Evolutionary conservation across 306 rosid species (phyloP), one percentile per base, ranked within the genome.

Genomic region (Prunus padus): DNA sequence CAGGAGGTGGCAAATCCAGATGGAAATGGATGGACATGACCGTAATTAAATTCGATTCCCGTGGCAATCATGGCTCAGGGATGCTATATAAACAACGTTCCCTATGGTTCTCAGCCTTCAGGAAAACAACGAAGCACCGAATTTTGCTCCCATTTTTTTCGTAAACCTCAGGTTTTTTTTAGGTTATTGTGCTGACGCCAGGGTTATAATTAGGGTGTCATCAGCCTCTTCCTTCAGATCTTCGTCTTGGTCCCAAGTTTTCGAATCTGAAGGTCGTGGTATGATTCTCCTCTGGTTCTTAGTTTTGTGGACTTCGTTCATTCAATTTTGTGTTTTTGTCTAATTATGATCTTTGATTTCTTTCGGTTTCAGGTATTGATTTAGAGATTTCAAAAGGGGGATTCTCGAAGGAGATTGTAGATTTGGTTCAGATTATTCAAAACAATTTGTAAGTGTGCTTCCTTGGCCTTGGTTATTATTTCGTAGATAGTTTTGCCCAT

Each of bases 191-290:
- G 22, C 75, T 22, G 2, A 50, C 37, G 14, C 33, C 0, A 52
- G 64, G 28, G n/a, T n/a, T n/a, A 33, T 40, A 33, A 37, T 56
- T 72, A 59, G 77, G 69, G 77, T 73, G 59, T 59, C 14, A 8
- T 30, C 14, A 6, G 11, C 44, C 23, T 23, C 25, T 1, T 65
- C 8, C 15, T 42, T 42, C 10, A 64, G 18, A 37, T 72, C 65
- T 72, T 56, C 40, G 23, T 28, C n/a, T 18, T 56, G 14, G 9
- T 25, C 30, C 7, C 76, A 1, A 5, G 18, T 25, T 37, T 73
- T 59, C 13, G 2, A 73, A 73, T 26, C 20, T 73, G 11, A 14
- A 44, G 62, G 62, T 51, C 14, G 13, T 70, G 8, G 59, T 59
- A 16, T n/a, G 67, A 16, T 72, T 42, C 14, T 31, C 51, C 3